Conservation (phyloP, 495 filamentous ascomycete species). For the Aspergillus cavernicola region DNA sequence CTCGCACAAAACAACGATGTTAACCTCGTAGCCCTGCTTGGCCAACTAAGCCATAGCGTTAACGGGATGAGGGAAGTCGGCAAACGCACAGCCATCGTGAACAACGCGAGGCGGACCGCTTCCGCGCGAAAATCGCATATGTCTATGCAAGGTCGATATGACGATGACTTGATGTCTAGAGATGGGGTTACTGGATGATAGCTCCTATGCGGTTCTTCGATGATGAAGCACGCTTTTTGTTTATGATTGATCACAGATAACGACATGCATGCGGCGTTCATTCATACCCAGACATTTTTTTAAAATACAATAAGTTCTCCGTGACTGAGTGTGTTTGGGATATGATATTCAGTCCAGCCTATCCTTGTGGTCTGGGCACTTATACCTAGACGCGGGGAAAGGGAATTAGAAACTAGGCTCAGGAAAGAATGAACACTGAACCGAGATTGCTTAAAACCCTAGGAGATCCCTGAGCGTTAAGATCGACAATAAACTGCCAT, state of each 20-base stretch:
- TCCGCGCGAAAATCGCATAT: conserved; percentile 26
- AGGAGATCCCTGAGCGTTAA: too few species aligned
- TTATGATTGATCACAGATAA: not conserved
- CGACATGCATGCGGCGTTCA: not conserved
- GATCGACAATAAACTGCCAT: too few species aligned
- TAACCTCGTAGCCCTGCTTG: conserved; percentile 65
- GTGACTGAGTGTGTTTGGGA: too few species aligned
- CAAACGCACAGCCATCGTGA: conserved; percentile 65
- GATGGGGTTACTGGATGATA: conserved; percentile 11
- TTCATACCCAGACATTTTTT: too few species aligned
- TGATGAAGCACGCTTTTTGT: not conserved
- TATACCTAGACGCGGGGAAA: too few species aligned
- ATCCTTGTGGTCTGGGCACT: too few species aligned
- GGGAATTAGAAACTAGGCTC: too few species aligned
- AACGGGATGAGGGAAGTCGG: conserved; percentile 64
- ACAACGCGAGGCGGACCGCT: conserved; percentile 38
- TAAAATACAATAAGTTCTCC: too few species aligned
- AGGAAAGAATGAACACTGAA: too few species aligned
- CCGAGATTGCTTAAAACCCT: too few species aligned
- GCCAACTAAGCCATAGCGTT: conserved; percentile 62
- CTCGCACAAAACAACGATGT: conserved; percentile 77
- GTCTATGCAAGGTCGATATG: conserved; percentile 21
- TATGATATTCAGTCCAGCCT: too few species aligned
- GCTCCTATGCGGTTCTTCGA: not conserved
- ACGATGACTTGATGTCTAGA: conserved; percentile 23